phyloP scores from a whole-genome alignment of 768 basidiomycete genomes.

The Rhodotorula paludigena region DNA sequence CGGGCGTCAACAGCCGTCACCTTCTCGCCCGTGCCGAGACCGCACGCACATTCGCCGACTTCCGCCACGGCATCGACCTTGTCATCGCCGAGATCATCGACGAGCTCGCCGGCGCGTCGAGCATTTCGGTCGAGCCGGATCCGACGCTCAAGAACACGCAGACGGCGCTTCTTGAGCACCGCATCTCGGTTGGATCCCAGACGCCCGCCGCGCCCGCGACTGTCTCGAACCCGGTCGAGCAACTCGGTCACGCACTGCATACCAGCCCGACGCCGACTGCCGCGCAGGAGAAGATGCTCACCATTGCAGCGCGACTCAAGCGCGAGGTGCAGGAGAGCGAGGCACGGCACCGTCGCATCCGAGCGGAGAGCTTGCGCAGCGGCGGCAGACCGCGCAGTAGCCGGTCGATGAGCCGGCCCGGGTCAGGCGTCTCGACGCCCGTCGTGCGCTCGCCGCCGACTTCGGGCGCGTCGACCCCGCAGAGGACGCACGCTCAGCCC shows the following conservation, averaged over 20 bases:
- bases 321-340: slow-evolving; percentile 22
- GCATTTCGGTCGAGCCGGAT: neutral
- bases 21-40: slow-evolving; percentile 66
- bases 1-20: slow-evolving; percentile 32
- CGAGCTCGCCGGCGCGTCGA: slow-evolving; percentile 13
- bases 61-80: slow-evolving; percentile 92
- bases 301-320: slow-evolving; percentile 24
- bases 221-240: neutral
- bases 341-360: slow-evolving; percentile 17
- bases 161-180: neutral
- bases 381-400: too few relatives aligned
- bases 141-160: neutral
- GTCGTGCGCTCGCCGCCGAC: too few relatives aligned
- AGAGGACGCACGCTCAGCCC: too few relatives aligned
- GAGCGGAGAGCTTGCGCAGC: neutral
- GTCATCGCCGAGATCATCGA: slow-evolving; percentile 82
- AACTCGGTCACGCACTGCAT: slow-evolving; percentile 9
- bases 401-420: too few relatives aligned
- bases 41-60: slow-evolving; percentile 54
- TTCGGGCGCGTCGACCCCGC: too few relatives aligned
- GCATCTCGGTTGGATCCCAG: too few relatives aligned
- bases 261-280: slow-evolving; percentile 12
- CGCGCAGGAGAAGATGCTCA: slow-evolving; percentile 17
- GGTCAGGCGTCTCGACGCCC: too few relatives aligned
- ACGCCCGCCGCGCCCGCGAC: neutral